These are phyloP conservation scores for Ganoderma sp. DNA, from an alignment of 1,284 basidiomycete species.

Conservation along the genomic window DNA sequence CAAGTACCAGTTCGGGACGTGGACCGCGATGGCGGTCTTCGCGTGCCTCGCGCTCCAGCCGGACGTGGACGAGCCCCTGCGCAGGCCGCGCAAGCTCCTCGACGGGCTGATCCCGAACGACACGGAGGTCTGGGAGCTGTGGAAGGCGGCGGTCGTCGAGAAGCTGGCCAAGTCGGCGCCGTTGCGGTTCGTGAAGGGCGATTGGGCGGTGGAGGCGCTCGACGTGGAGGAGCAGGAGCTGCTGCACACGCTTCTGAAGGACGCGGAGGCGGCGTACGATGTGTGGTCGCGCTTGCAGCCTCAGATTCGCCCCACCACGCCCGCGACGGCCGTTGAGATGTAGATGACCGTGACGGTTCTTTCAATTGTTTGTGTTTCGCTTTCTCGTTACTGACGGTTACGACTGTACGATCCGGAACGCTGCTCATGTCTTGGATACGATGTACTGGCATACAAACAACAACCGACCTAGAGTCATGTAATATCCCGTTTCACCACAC, in stretches of 20 bases:
- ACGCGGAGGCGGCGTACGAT: conserved; percentile 20
- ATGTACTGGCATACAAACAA: background rate
- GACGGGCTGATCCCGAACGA: conserved; percentile 31
- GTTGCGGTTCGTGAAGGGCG: conserved; percentile 9
- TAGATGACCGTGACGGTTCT: background rate
- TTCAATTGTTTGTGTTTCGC: too few species aligned
- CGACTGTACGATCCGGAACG: conserved; percentile 3
- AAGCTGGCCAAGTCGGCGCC: background rate
- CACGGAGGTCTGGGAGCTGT: conserved; percentile 23
- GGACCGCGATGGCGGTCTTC: conserved; percentile 28
- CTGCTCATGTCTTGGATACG: background rate
- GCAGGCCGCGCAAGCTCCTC: conserved; percentile 22
- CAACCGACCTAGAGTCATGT: background rate
- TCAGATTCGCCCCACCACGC: background rate
- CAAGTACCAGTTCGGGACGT: conserved; percentile 25
- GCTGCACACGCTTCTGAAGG: conserved; percentile 19
- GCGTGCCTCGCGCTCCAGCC: conserved; percentile 20
- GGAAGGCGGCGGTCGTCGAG: conserved; percentile 12
- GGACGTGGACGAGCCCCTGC: conserved; percentile 6
- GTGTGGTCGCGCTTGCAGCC: background rate
- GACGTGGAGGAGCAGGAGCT: conserved; percentile 17
- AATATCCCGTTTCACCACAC: background rate
- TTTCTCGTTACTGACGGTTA: background rate
- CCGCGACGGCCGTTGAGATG: conserved; percentile 1
- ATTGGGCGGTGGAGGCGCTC: conserved; percentile 19